Evolutionary conservation across 2,329 filamentous ascomycete species (phyloP), one percentile per base, ranked within the genome.

Genomic region (Botrytis tulipae): DNA sequence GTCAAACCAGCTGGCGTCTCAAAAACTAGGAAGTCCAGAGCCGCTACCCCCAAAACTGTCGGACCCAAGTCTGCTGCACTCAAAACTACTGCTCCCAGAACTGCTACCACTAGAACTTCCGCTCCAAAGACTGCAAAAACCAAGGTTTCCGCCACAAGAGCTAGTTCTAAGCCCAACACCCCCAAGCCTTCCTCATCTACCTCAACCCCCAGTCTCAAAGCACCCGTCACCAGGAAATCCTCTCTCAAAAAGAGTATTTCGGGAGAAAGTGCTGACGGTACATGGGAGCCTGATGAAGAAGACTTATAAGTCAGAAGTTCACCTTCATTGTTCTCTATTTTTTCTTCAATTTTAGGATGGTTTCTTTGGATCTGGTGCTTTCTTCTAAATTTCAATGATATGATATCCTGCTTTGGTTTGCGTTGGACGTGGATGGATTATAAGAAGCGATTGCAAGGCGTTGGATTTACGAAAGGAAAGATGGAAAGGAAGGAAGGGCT

Each of bases 341-440:
- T 3, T 1, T 2, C n/a, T 8, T 8, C 12, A 3, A 22, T 3
- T 32, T 25, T 1, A 46, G 10, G 16, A 9, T 32, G 9, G 0
- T 25, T 42, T 9, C 0, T 32, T 32, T 16, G n/a, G 16, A 68
- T 42, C 9, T 12, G 9, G 35, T 48, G 48, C 18, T 20, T 42
- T n/a, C 9, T 42, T 32, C 22, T 42, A n/a, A 12, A 20, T 68
- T 32, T 57, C 40, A 20, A 68, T 42, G n/a, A 68, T 57, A 32
- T 51, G 18, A 44, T 68, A 32, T 51, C 25, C 48, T 32, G 3
- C n/a, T 68, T 68, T 42, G 12, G n/a, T 37, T 18, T 22, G 16
- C 9, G 22, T 57, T 42, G 48, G 32, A 40, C 20, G 35, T 40
- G 32, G 29, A 40, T 29, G 37, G 9, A 6, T 20, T 54, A 22